Evolutionary conservation across 176 grass and related monocot genomes (phyloP), one percentile per base, ranked within the genome.

Genomic region (Aegilops sharonensis): DNA sequence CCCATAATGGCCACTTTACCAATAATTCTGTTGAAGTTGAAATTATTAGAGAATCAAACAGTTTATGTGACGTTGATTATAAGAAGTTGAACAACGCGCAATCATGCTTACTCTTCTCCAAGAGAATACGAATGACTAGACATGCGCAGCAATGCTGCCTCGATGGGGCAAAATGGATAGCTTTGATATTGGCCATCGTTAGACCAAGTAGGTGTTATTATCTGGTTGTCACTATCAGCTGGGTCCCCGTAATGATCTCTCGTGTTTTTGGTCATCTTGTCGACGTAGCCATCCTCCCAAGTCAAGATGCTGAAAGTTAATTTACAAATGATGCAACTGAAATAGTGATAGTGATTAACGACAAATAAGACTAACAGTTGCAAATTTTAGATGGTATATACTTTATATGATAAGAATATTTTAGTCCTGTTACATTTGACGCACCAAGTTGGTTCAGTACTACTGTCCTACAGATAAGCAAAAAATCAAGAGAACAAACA

Each of bases 21-120:
- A 82, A 92, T 75, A 85, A 91, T 77, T 81, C 89, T 97, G 83
- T 80, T 42, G 62, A 78, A 85, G 8, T 77, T 64, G 83, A 36
- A 78, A 54, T 74, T 64, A 56, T 50, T 36, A 89, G 65, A 83
- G 18, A 66, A 80, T 81, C 43, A 89, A 81, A 47, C 37, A 80
- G 24, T 30, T 56, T 34, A 64, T 72, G 37, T 66, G 56, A 77
- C 5, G 27, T 14, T 54, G n/a, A 79, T 70, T 78, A 69, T 66
- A 79, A 83, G 54, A 31, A 43, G 6, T 39, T 32, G 30, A 85
- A 25, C 74, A 45, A 48, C 3, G 84, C 64, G 48, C 52, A 75
- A 84, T 35, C 23, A 68, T 83, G 78, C 85, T 80, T 89, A 94
- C 94, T 85, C 89, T 90, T 97, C 90, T 75, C 92, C 94, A 85